These are phyloP conservation scores for Aspergillus sp. DNA, from an alignment of 2,329 filamentous ascomycete species.

Conservation along the genomic window DNA sequence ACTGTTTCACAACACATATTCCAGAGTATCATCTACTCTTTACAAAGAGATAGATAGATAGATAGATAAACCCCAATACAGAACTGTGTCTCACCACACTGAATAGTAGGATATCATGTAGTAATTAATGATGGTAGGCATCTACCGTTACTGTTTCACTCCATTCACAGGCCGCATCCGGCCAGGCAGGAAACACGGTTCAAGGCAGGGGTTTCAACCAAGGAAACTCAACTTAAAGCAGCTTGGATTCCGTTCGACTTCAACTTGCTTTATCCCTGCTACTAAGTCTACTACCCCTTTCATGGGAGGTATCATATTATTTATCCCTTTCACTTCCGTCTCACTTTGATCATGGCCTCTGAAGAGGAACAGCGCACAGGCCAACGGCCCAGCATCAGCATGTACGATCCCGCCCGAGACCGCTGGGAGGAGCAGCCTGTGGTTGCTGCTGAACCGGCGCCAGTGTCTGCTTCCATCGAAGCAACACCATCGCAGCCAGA, in stretches of 20 bases:
- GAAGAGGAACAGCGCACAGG: slow-evolving; percentile 11
- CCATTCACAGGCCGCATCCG: slow-evolving; percentile 17
- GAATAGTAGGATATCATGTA: neutral
- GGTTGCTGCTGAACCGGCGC: neutral
- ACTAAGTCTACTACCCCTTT: too few relatives aligned
- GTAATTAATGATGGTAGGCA: neutral
- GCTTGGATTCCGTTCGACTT: neutral
- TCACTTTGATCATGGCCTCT: slow-evolving; percentile 9
- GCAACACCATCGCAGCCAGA: neutral
- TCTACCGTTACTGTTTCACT: too few relatives aligned
- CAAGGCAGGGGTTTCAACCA: slow-evolving; percentile 17
- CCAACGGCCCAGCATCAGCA: slow-evolving; percentile 15
- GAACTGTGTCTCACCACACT: too few relatives aligned
- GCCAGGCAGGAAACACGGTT: slow-evolving; percentile 21
- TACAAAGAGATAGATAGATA: slow-evolving; percentile 1
- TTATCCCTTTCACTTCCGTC: neutral
- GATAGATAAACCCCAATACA: neutral
- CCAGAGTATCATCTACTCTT: slow-evolving; percentile 12
- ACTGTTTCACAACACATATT: slow-evolving; percentile 14
- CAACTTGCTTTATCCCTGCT: neutral
- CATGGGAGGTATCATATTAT: neutral
- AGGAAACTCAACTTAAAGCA: slow-evolving; percentile 8
- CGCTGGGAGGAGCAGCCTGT: slow-evolving; percentile 20
- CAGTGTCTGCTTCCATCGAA: neutral
- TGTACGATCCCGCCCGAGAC: slow-evolving; percentile 30